A percentile compares a stretch with the other conserved stretches of the same genome.
Conservation (phyloP, 2,329 filamentous ascomycete species). For the Colletotrichum lini region DNA sequence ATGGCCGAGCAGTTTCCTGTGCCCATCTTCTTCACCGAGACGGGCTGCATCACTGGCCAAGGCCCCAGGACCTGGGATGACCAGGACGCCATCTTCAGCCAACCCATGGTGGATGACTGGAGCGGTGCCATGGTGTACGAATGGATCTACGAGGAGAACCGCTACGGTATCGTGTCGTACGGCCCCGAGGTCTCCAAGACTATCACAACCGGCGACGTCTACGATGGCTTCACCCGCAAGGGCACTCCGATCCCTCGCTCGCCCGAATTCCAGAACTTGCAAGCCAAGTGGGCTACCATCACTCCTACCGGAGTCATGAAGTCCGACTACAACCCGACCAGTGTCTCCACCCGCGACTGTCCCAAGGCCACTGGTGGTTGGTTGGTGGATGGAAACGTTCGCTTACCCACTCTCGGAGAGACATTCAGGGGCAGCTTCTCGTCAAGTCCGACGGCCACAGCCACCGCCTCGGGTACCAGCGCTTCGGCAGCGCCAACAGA, state of each 20-base stretch:
- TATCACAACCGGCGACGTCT: slow-evolving; percentile 67
- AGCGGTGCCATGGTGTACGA: slow-evolving; percentile 90
- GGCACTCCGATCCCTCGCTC: slow-evolving; percentile 81
- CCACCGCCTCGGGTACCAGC: slow-evolving; percentile 20
- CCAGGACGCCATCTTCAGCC: slow-evolving; percentile 82
- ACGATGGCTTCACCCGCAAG: slow-evolving; percentile 77
- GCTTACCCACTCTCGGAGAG: slow-evolving; percentile 78
- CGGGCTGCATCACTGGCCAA: slow-evolving; percentile 79
- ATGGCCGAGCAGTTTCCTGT: slow-evolving; percentile 80
- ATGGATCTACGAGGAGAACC: slow-evolving; percentile 88
- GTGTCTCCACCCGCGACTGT: slow-evolving; percentile 76
- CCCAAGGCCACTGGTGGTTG: slow-evolving; percentile 79
- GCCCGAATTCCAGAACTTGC: slow-evolving; percentile 85
- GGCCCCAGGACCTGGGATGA: slow-evolving; percentile 77
- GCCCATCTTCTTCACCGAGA: slow-evolving; percentile 93
- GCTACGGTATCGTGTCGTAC: slow-evolving; percentile 87
- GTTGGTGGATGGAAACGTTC: slow-evolving; percentile 78
- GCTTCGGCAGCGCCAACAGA: slow-evolving; percentile 48
- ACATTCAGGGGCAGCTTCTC: slow-evolving; percentile 52
- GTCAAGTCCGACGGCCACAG: slow-evolving; percentile 42
- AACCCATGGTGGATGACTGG: slow-evolving; percentile 78
- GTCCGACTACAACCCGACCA: slow-evolving; percentile 74
- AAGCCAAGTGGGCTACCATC: slow-evolving; percentile 81
- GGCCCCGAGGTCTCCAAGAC: slow-evolving; percentile 70
- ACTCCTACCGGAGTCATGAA: slow-evolving; percentile 77